Percentiles rank a stretch among this genome's conserved stretches.
Conservation (phyloP, 495 filamentous ascomycete genomes). For the Cairneyella variabilis region DNA sequence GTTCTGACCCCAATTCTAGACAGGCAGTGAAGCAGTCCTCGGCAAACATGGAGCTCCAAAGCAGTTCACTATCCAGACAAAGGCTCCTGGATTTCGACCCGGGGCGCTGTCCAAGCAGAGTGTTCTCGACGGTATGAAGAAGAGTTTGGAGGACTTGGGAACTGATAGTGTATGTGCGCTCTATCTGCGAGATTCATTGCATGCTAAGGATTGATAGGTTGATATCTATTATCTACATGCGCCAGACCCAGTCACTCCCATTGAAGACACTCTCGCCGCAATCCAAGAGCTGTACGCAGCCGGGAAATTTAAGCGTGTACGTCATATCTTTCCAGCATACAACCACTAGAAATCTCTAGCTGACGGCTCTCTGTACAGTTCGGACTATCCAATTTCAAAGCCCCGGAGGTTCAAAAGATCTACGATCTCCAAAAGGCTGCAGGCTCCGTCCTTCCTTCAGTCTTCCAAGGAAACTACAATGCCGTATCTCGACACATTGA, state of each 20-base stretch:
- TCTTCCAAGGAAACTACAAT: slow-evolving; percentile 51
- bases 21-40: slow-evolving; percentile 29
- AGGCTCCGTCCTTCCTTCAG: slow-evolving; percentile 39
- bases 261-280: slow-evolving; percentile 38
- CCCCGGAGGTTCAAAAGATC: slow-evolving; percentile 41
- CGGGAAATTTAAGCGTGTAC: slow-evolving; percentile 31
- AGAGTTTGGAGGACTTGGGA: slow-evolving; percentile 30
- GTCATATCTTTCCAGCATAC: slow-evolving; percentile 7
- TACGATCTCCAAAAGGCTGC: slow-evolving; percentile 38
- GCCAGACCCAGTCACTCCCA: slow-evolving; percentile 38
- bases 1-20: neutral
- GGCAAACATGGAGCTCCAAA: slow-evolving; percentile 27
- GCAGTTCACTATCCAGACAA: slow-evolving; percentile 36
- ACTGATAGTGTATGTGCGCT: slow-evolving; percentile 23
- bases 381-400: slow-evolving; percentile 43
- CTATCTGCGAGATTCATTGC: neutral
- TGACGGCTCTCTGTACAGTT: too few species aligned
- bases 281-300: slow-evolving; percentile 36
- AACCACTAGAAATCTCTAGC: slow-evolving; percentile 30
- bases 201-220: slow-evolving; percentile 6
- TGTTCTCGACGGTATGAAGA: slow-evolving; percentile 29
- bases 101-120: slow-evolving; percentile 26
- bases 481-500: slow-evolving; percentile 38
- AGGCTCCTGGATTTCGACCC: slow-evolving; percentile 26
- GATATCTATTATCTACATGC: slow-evolving; percentile 39